A percentile compares a stretch with the other conserved stretches of the same genome.
These are phyloP conservation scores for Canna indica DNA, from an alignment of 176 grass and related monocot genomes.

Conservation along the genomic window DNA sequence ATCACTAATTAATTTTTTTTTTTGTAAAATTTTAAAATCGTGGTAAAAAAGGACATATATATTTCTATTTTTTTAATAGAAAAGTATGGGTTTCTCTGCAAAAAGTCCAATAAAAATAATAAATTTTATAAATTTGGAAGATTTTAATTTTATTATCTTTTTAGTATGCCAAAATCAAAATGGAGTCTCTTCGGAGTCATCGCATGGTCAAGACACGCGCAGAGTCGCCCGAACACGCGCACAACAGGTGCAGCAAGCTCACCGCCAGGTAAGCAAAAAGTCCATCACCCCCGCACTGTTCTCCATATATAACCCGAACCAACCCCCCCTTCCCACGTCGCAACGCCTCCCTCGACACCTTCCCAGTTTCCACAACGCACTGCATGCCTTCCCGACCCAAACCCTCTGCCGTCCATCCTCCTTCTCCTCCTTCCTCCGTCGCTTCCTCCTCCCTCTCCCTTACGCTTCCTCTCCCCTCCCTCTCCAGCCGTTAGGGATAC, in stretches of 20 bases:
- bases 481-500: conserved; percentile 7
- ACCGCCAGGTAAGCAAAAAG: background rate
- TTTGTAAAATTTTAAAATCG: too few species aligned
- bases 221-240: background rate
- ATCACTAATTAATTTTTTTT: too few species aligned
- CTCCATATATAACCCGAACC: background rate
- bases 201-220: background rate
- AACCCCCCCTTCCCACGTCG: background rate
- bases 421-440: background rate
- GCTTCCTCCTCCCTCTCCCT: background rate
- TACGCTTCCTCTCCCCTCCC: background rate
- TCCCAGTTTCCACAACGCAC: background rate
- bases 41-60: too few species aligned
- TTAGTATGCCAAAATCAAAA: background rate
- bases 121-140: too few species aligned
- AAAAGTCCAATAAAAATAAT: too few species aligned
- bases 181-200: background rate
- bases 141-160: background rate
- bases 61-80: too few species aligned
- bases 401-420: background rate
- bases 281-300: too few species aligned
- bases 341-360: background rate
- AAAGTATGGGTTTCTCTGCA: too few species aligned
- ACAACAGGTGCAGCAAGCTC: background rate
- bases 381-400: background rate